Evolutionary conservation across 305 asterid genomes (phyloP).

Genomic region (Fraxinus dipetala): DNA sequence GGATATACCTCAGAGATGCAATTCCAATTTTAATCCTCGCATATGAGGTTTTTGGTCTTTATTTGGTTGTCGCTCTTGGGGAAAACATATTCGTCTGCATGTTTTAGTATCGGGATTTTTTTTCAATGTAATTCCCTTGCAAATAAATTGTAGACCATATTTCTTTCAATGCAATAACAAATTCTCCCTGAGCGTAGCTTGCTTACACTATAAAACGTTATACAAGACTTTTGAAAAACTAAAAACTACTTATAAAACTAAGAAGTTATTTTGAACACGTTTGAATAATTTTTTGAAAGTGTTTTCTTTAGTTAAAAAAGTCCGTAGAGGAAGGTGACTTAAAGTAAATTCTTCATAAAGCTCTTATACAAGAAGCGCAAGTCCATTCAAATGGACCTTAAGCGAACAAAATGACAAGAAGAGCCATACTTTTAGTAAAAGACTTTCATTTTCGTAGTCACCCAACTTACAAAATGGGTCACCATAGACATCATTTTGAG

Average conservation of each 20-base stretch:
- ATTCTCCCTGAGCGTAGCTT: not conserved
- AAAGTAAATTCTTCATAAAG: not conserved
- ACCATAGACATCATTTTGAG: not conserved
- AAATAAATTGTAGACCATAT: not conserved
- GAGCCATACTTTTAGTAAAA: not conserved
- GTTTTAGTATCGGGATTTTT: not conserved
- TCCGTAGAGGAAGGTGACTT: not conserved
- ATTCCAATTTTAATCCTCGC: conserved; percentile 40
- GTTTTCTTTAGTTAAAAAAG: not conserved
- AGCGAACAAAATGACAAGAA: not conserved
- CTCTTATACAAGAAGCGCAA: not conserved
- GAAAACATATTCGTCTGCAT: not conserved
- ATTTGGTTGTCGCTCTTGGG: not conserved
- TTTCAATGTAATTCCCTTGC: not conserved
- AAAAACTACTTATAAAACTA: not conserved
- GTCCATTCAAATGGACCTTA: not conserved
- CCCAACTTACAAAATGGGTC: not conserved
- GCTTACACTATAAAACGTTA: not conserved
- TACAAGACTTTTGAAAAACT: not conserved
- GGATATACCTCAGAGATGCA: conserved; percentile 54
- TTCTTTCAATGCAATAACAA: not conserved
- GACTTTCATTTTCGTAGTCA: not conserved
- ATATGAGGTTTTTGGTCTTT: not conserved
- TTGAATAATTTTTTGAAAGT: not conserved
- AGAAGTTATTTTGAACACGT: not conserved